A percentile compares a stretch with the other conserved stretches of the same genome.
Conservation (phyloP, 2,329 filamentous ascomycete genomes). For the Penicillium sp. region DNA sequence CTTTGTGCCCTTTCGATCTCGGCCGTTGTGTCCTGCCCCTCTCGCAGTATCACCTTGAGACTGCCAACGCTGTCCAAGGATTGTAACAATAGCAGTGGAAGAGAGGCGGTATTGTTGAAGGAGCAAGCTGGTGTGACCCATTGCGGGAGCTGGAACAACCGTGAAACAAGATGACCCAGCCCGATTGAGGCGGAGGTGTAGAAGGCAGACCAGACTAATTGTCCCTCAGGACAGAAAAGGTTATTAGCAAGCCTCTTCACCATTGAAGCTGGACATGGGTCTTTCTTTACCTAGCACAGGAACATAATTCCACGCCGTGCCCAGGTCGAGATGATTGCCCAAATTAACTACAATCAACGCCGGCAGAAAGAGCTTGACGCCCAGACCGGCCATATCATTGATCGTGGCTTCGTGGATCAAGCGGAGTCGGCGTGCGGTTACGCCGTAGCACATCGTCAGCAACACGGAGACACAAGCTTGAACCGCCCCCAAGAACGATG, state of each 20-base stretch:
- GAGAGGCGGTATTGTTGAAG: conserved; percentile 63
- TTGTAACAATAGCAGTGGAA: conserved; percentile 57
- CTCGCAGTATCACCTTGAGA: conserved; percentile 52
- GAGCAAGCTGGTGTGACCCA: conserved; percentile 60
- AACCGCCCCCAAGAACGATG: conserved; percentile 56
- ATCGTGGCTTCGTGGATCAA: conserved; percentile 53
- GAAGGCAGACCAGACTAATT: conserved; percentile 54
- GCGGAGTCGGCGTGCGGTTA: conserved; percentile 55
- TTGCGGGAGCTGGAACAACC: conserved; percentile 53
- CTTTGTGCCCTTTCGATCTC: conserved; percentile 65
- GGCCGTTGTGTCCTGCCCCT: conserved; percentile 48
- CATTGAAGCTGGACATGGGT: too few relatives aligned
- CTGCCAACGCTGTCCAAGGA: conserved; percentile 62
- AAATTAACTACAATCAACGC: conserved; percentile 59
- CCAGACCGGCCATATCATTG: conserved; percentile 57
- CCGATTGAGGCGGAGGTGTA: conserved; percentile 56
- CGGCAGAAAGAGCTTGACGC: conserved; percentile 59
- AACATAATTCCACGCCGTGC: conserved; percentile 54
- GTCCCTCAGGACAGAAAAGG: too few relatives aligned
- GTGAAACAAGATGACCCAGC: conserved; percentile 50
- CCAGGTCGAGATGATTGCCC: conserved; percentile 54
- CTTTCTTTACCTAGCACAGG: conserved; percentile 49
- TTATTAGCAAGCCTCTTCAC: too few relatives aligned
- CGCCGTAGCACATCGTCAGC: conserved; percentile 58
- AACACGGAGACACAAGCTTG: conserved; percentile 61